phyloP scores from a whole-genome alignment of 768 basidiomycete genomes.

The Panaeolus cyanescens region DNA sequence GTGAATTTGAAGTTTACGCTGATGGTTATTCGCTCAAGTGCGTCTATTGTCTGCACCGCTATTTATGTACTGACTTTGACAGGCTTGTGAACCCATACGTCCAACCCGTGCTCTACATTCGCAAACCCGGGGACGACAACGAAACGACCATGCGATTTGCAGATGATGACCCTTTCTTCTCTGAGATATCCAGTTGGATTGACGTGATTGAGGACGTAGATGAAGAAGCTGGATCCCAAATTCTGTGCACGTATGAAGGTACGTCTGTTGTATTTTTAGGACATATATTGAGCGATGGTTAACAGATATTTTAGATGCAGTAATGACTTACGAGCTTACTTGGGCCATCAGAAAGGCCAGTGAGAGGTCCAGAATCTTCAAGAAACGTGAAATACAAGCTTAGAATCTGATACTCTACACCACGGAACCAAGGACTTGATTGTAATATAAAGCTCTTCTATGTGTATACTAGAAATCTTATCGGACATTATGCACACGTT shows the following conservation, averaged over 20 bases:
- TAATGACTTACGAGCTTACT: slow-evolving; percentile 86
- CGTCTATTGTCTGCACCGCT: slow-evolving; percentile 14
- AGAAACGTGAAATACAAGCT: not conserved
- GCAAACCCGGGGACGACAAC: slow-evolving; percentile 78
- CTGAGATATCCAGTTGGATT: slow-evolving; percentile 87
- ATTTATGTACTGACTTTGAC: slow-evolving; percentile 6
- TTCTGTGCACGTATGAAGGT: slow-evolving; percentile 88
- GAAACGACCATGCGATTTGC: slow-evolving; percentile 73
- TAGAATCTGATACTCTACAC: no score
- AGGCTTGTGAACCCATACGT: slow-evolving; percentile 94
- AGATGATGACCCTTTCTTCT: slow-evolving; percentile 93
- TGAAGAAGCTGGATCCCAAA: slow-evolving; percentile 76
- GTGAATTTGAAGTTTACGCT: slow-evolving; percentile 91
- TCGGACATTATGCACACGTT: not conserved
- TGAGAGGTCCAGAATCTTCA: slow-evolving; percentile 55
- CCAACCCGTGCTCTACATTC: slow-evolving; percentile 83
- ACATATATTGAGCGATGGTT: not conserved
- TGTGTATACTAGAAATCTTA: not conserved
- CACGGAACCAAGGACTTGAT: slow-evolving; percentile 36
- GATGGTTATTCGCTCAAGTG: slow-evolving; percentile 91
- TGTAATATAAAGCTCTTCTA: not conserved
- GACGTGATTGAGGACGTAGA: slow-evolving; percentile 90
- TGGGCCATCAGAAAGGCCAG: slow-evolving; percentile 89
- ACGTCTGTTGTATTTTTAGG: slow-evolving; percentile 13
- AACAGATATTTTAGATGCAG: slow-evolving; percentile 59